Base-by-base conservation (phyloP, 2,329 filamentous ascomycete genomes). In the Aspergillus latus region DNA sequence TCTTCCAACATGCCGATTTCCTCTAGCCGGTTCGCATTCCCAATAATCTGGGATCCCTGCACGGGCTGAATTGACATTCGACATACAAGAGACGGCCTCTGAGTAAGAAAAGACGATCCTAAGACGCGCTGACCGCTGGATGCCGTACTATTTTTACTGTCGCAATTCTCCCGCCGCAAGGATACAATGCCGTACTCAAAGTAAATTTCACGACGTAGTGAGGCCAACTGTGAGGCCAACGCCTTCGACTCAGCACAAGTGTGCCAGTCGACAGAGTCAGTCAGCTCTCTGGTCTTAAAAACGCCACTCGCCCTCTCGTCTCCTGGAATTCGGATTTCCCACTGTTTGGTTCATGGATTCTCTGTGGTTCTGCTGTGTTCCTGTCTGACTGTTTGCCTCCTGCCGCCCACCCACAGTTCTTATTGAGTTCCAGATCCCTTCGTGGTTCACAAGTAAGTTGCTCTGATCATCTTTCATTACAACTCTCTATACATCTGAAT, bases 1-100 rank as follows among this genome's bases (percentile, higher is more conserved):
- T 45, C 40, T 37, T 43, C 49, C 21, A 51, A 44, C 48, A 37
- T 43, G 48, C 48, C 48, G 26, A 45, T 29, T 45, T 30, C 43
- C 43, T 45, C 28, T 26, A 45, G 13, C 13, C 21, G 26, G 10
- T 28, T 26, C 13, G 45, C 43, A 44, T 11, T 37, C 9, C 9
- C 21, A 21, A 13, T 13, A 13, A n/a, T 37, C 5, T 29, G 44
- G 13, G 29, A 32, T 36, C 21, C n/a, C 16, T 16, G 39, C 39
- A 16, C n/a, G 39, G 39, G 39, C 26, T 36, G 36, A 42, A 32
- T 13, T 5, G 21, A 6, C n/a, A 42, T 16, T 42, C 39, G 15
- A 15, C 21, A 21, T 2, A 40, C 9, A 37, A 21, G 13, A 13
- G 32, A 26, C 4, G 7, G 16, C 13, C 8, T 49, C 32, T 36